phyloP scores from a whole-genome alignment of 192 early-diverging fungal species.

The Coemansia sp. region DNA sequence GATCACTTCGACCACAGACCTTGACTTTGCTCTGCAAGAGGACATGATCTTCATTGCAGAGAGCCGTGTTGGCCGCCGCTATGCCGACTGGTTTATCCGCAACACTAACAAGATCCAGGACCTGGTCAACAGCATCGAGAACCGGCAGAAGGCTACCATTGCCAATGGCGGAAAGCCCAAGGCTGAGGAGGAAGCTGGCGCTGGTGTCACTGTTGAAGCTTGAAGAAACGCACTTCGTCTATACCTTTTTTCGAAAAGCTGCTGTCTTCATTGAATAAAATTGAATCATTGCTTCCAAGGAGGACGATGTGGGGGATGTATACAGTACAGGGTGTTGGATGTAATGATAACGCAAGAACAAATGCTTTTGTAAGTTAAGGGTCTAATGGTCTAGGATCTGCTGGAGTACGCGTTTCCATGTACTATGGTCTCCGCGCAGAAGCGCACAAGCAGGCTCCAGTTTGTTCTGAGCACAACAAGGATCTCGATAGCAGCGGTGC shows the following conservation, averaged over 20 bases:
- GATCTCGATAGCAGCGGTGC: constrained; percentile 28
- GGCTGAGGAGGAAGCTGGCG: constrained; percentile 8
- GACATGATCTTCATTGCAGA: constrained; percentile 96
- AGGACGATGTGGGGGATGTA: no score
- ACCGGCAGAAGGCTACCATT: constrained; percentile 36
- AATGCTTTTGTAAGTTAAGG: no score
- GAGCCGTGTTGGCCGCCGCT: constrained; percentile 88
- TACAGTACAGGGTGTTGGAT: not conserved
- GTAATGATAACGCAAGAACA: not conserved
- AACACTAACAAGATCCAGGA: constrained; percentile 86
- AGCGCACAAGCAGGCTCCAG: constrained; percentile 30
- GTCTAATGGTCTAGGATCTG: not conserved
- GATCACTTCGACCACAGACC: constrained; percentile 75
- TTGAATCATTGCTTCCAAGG: no score
- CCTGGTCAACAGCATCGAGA: constrained; percentile 44
- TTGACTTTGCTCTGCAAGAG: constrained; percentile 92
- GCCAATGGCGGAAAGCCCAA: constrained; percentile 26
- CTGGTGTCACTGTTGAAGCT: not conserved
- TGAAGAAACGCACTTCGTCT: not conserved
- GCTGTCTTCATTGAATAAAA: no score
- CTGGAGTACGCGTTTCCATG: constrained; percentile 1
- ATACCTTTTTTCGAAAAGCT: not conserved
- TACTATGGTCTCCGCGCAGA: constrained; percentile 22
- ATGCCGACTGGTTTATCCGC: constrained; percentile 95
- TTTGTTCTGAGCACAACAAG: constrained; percentile 32